Evolutionary conservation across 2,329 filamentous ascomycete genomes (phyloP).

Genomic region (Xylaria sp.): DNA sequence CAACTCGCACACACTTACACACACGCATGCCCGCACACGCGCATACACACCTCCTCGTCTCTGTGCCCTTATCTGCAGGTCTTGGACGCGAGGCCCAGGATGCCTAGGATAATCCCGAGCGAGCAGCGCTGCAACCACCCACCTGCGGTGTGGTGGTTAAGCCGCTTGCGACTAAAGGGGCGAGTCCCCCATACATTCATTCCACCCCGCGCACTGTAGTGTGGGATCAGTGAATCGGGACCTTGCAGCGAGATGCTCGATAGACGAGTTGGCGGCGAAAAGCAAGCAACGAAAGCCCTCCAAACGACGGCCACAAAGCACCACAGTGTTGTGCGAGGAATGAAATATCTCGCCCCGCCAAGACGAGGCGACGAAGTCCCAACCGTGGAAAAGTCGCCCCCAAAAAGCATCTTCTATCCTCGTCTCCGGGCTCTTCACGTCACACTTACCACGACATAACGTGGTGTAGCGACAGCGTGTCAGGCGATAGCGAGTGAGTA

Average conservation of each 20-base stretch:
- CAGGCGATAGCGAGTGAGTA: not conserved
- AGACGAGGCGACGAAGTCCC: not conserved
- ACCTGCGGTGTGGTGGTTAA: slow-evolving; percentile 9
- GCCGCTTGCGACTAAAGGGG: not conserved
- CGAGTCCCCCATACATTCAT: not conserved
- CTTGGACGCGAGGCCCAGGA: slow-evolving; percentile 29
- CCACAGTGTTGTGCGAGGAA: not conserved
- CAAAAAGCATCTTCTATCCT: slow-evolving; percentile 9
- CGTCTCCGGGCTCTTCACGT: slow-evolving; percentile 25
- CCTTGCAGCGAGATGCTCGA: slow-evolving; percentile 34
- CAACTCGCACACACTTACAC: too few relatives aligned
- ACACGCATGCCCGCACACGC: slow-evolving; percentile 4
- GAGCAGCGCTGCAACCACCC: slow-evolving; percentile 30
- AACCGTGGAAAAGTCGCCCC: not conserved
- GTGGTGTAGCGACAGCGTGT: slow-evolving; percentile 18
- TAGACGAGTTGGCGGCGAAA: slow-evolving; percentile 27
- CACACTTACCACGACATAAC: slow-evolving; percentile 26
- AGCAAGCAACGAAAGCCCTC: not conserved
- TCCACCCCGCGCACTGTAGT: slow-evolving; percentile 28
- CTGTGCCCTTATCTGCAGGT: slow-evolving; percentile 23
- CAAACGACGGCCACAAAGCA: not conserved
- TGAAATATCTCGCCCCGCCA: not conserved
- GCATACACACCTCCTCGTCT: not conserved
- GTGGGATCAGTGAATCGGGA: slow-evolving; percentile 28
- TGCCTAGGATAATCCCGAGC: slow-evolving; percentile 32